phyloP scores from a whole-genome alignment of 768 basidiomycete species.

The Termitomyces sp. region DNA sequence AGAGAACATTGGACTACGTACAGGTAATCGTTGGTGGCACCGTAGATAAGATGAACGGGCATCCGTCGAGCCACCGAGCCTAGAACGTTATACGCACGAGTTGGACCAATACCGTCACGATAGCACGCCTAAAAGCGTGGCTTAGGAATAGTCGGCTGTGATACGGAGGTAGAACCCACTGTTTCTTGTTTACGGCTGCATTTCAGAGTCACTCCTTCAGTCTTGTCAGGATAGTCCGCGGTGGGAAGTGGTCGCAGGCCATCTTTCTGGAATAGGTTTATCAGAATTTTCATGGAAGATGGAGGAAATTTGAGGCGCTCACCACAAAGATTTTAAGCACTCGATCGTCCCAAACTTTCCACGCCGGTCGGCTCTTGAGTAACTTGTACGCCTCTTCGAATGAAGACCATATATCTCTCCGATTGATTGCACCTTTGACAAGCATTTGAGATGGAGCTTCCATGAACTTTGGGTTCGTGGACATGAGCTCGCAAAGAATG shows the following conservation, averaged over 20 bases:
- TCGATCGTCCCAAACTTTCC: slow-evolving; percentile 51
- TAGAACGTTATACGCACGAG: slow-evolving; percentile 34
- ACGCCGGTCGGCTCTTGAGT: slow-evolving; percentile 37
- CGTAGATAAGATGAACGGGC: slow-evolving; percentile 48
- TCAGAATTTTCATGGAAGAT: neutral
- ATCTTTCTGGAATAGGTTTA: slow-evolving; percentile 35
- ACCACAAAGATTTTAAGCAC: slow-evolving; percentile 44
- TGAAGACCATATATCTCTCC: slow-evolving; percentile 54
- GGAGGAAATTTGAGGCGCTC: slow-evolving; percentile 11
- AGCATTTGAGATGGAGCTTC: slow-evolving; percentile 23
- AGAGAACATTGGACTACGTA: slow-evolving; percentile 18
- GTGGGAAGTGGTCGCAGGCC: slow-evolving; percentile 44
- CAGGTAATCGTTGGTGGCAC: slow-evolving; percentile 44
- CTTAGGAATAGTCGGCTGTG: neutral
- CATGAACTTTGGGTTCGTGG: slow-evolving; percentile 22
- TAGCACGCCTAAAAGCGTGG: slow-evolving; percentile 37
- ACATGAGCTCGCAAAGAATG: slow-evolving; percentile 49
- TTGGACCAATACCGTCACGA: slow-evolving; percentile 33
- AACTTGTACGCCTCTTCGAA: slow-evolving; percentile 42
- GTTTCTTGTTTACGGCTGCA: slow-evolving; percentile 47
- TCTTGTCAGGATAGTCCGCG: slow-evolving; percentile 38
- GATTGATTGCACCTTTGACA: slow-evolving; percentile 30
- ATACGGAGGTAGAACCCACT: slow-evolving; percentile 22
- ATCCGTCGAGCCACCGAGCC: slow-evolving; percentile 28
- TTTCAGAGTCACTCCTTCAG: slow-evolving; percentile 48